phyloP scores from a whole-genome alignment of 2,329 filamentous ascomycete genomes.

The Stachybotrys echinatus region DNA sequence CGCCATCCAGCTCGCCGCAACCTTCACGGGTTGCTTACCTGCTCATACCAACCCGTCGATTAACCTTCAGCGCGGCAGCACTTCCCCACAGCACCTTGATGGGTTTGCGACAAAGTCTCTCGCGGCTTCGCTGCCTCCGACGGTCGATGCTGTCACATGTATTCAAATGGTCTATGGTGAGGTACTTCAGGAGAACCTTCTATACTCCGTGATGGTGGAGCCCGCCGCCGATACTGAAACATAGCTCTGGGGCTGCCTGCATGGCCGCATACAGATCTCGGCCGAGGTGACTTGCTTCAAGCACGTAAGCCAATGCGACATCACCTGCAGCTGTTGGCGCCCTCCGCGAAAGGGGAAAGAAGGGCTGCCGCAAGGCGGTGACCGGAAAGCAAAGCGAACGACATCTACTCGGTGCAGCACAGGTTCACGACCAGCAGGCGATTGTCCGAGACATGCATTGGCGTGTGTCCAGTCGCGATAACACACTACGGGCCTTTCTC shows the following conservation, averaged over 20 bases:
- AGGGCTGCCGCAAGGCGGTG: not conserved
- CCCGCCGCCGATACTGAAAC: not conserved
- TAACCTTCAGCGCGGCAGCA: too few species aligned
- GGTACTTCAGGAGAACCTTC: not conserved
- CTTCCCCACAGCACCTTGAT: too few species aligned
- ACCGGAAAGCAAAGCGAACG: not conserved
- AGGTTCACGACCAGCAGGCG: not conserved
- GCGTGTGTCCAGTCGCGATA: too few species aligned
- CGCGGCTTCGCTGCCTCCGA: too few species aligned
- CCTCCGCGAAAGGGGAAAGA: not conserved
- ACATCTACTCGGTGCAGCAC: not conserved
- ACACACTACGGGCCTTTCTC: too few species aligned
- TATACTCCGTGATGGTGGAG: not conserved
- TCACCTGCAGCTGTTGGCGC: not conserved
- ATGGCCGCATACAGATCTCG: not conserved
- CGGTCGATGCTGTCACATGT: too few species aligned
- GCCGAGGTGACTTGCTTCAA: not conserved
- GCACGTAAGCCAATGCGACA: not conserved
- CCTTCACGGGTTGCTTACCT: too few species aligned
- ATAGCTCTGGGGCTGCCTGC: not conserved
- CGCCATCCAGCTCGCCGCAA: not conserved
- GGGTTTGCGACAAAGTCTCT: too few species aligned
- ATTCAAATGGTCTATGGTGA: not conserved
- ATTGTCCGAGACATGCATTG: too few species aligned
- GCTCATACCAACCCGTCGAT: too few species aligned